phyloP scores from a whole-genome alignment of 345 rosid genomes.

The Geranium brycei region DNA sequence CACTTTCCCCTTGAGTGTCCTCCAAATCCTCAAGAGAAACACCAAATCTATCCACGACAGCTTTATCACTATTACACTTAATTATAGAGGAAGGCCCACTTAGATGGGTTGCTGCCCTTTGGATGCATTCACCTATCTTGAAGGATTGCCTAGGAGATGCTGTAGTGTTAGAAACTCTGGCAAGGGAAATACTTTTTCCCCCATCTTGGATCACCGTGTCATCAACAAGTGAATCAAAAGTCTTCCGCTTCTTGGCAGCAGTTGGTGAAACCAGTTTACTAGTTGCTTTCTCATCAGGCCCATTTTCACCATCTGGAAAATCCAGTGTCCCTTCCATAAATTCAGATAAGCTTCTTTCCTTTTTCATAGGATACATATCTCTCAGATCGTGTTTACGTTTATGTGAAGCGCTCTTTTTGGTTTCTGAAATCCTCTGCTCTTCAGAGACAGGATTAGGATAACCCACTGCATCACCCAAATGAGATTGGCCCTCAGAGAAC shows the following conservation, averaged over 20 bases:
- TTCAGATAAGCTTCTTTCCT: slow-evolving; percentile 38
- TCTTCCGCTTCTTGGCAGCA: slow-evolving; percentile 45
- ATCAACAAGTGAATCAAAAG: slow-evolving; percentile 32
- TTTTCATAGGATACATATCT: slow-evolving; percentile 37
- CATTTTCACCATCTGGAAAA: slow-evolving; percentile 32
- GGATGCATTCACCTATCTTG: slow-evolving; percentile 83
- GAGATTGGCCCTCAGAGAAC: slow-evolving; percentile 14
- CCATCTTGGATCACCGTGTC: slow-evolving; percentile 31
- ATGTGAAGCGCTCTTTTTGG: slow-evolving; percentile 24
- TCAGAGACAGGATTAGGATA: slow-evolving; percentile 6
- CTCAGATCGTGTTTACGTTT: slow-evolving; percentile 63
- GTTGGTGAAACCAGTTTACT: slow-evolving; percentile 23
- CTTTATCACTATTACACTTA: slow-evolving; percentile 31
- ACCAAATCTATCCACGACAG: slow-evolving; percentile 30
- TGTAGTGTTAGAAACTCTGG: slow-evolving; percentile 36
- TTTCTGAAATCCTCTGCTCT: slow-evolving; percentile 15
- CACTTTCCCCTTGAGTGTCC: slow-evolving; percentile 26
- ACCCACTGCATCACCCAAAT: slow-evolving; percentile 6
- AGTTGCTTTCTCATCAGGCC: slow-evolving; percentile 26
- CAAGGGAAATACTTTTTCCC: slow-evolving; percentile 48
- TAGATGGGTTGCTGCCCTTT: slow-evolving; percentile 88
- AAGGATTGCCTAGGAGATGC: slow-evolving; percentile 52
- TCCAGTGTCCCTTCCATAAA: slow-evolving; percentile 38
- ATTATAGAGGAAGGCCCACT: slow-evolving; percentile 55
- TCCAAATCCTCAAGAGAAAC: slow-evolving; percentile 18